phyloP scores from a whole-genome alignment of 371 early-diverging fungal species.

The Amoeboaphelidium protococcarum region DNA sequence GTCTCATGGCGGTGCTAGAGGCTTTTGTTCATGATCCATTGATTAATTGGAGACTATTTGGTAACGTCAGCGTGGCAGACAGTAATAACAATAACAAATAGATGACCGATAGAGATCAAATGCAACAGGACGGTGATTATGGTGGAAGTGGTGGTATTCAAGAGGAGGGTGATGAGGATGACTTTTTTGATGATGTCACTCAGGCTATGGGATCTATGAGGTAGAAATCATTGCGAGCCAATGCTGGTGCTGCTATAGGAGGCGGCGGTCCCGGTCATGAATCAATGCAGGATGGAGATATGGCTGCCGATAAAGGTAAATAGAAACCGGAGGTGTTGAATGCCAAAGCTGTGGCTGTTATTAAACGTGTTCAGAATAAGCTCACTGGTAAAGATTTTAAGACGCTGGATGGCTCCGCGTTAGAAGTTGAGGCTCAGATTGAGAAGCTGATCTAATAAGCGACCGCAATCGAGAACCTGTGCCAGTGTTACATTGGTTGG shows the following conservation, averaged over 20 bases:
- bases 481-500: conserved; percentile 93
- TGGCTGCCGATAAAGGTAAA: no score
- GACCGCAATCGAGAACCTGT: conserved; percentile 71
- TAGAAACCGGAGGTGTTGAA: conserved; percentile 25
- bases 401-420: conserved; percentile 34
- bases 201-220: no score
- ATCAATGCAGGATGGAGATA: background rate
- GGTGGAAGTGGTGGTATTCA: conserved; percentile 3
- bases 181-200: no score
- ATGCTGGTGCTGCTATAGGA: no score
- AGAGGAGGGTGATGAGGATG: no score
- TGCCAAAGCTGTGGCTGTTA: conserved; percentile 25
- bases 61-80: conserved; percentile 2
- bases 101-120: conserved; percentile 4
- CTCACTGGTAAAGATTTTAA: conserved; percentile 73
- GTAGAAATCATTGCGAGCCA: no score
- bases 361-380: conserved; percentile 43
- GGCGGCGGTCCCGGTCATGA: no score
- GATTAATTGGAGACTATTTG: conserved; percentile 63
- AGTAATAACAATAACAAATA: background rate
- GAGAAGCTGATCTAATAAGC: conserved; percentile 82
- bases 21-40: conserved; percentile 94
- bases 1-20: conserved; percentile 90
- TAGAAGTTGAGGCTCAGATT: conserved; percentile 66
- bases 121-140: conserved; percentile 6